phyloP scores from a whole-genome alignment of 2,329 filamentous ascomycete genomes.

The Nigrograna mackinnonii region DNA sequence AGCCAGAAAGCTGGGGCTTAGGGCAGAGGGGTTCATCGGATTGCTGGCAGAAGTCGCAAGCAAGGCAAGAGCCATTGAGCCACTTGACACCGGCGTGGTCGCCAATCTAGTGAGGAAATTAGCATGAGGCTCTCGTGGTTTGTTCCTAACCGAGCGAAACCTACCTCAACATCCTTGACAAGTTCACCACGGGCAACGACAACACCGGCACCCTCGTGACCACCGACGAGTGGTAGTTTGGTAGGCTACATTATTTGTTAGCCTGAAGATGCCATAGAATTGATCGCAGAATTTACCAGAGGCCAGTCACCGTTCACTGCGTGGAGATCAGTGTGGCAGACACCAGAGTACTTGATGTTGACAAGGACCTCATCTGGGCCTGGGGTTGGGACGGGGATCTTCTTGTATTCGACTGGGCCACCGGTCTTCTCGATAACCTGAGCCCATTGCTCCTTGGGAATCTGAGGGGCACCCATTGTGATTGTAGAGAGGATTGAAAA shows the following conservation, averaged over 20 bases:
- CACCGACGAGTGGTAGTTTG: conserved; percentile 85
- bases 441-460: conserved; percentile 88
- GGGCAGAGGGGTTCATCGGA: conserved; percentile 82
- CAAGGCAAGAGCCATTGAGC: conserved; percentile 85
- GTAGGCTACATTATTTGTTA: conserved; percentile 45
- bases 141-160: too few relatives aligned
- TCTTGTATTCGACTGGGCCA: conserved; percentile 71
- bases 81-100: conserved; percentile 88
- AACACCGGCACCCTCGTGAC: conserved; percentile 76
- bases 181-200: conserved; percentile 80
- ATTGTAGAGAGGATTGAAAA: conserved; percentile 1
- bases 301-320: conserved; percentile 92
- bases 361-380: conserved; percentile 89
- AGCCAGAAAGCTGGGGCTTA: conserved; percentile 77
- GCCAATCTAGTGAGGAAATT: conserved; percentile 58
- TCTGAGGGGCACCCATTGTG: conserved; percentile 54
- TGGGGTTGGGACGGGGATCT: conserved; percentile 79
- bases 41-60: conserved; percentile 81
- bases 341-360: conserved; percentile 88
- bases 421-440: conserved; percentile 85
- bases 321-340: conserved; percentile 86
- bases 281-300: conserved; percentile 45
- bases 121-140: too few relatives aligned
- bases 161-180: conserved; percentile 69
- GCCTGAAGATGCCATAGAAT: conserved; percentile 2